Base-by-base conservation (phyloP, 2,329 filamentous ascomycete genomes). In the Aureobasidium melanogenum region DNA sequence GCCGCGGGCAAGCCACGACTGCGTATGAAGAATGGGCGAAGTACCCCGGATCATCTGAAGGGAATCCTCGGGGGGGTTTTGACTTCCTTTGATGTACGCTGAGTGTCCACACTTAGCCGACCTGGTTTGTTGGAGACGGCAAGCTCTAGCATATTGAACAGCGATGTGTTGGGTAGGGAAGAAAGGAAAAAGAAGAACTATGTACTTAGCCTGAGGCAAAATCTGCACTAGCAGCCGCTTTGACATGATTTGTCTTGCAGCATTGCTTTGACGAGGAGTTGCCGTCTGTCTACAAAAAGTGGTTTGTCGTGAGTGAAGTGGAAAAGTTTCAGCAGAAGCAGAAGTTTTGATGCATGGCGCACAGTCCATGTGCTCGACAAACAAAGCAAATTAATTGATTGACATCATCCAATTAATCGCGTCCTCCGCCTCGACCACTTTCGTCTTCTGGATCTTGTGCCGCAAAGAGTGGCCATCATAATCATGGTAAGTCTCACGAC, bases 121-220 rank as follows among this genome's bases (percentile, higher is more conserved):
- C 66, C 71, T 72, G 64, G 66, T 28, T 52, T 58, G 65, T 69
- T 69, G 72, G 68, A 69, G 69, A 66, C 65, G 73, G 66, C 69
- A 68, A 70, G 73, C 73, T 75, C 73, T 75, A 75, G 73, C 73
- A 70, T 71, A 71, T 70, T 70, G 72, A 67, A 71, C 72, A 73
- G 73, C 73, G 17, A 9, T 48, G 41, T 43, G 26, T 41, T 62
- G 30, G 28, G 19, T 9, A 39, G 15, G 10, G 36, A 17, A 50
- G 17, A 24, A 8, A 36, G 34, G 39, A 17, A 32, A 30, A 7
- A 30, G 12, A 54, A 62, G 12, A 52, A 38, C 19, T 6, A 14
- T 41, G 47, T 52, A 60, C 44, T 54, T 44, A 26, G 48, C 57
- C 24, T 47, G 17, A 24, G 22, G 28, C 32, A 34, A 6, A 51